Conservation (phyloP, 2,329 filamentous ascomycete genomes). For the Aspergillus sp. region DNA sequence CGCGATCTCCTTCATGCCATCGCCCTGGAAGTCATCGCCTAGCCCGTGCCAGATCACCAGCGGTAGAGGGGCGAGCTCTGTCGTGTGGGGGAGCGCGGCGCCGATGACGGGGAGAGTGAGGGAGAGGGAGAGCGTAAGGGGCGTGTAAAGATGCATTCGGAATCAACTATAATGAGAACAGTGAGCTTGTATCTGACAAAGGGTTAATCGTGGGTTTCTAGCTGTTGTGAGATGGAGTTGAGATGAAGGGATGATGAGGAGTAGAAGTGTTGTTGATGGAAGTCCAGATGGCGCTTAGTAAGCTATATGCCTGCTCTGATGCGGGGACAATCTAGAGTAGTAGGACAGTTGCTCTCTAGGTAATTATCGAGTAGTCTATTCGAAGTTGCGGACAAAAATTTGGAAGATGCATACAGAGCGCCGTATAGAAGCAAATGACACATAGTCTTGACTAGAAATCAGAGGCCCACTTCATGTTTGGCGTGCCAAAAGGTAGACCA, state of each 20-base stretch:
- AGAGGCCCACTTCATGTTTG: not conserved
- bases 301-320: not conserved
- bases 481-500: not conserved
- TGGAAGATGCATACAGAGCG: no score
- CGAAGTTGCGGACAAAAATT: no score
- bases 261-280: not conserved
- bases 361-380: no score
- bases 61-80: slow-evolving; percentile 62
- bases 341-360: no score
- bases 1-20: slow-evolving; percentile 71
- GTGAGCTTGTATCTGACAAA: not conserved
- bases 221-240: not conserved
- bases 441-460: no score
- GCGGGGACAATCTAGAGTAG: no score
- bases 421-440: no score
- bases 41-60: slow-evolving; percentile 92
- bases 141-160: slow-evolving; percentile 4
- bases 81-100: slow-evolving; percentile 17
- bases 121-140: slow-evolving; percentile 1
- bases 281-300: not conserved
- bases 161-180: not conserved
- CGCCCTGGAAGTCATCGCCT: slow-evolving; percentile 66
- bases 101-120: slow-evolving; percentile 17
- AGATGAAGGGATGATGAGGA: not conserved
- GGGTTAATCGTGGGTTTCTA: not conserved